Evolutionary conservation across 495 filamentous ascomycete species (phyloP).

Genomic region (Aspergillus biplanus): DNA sequence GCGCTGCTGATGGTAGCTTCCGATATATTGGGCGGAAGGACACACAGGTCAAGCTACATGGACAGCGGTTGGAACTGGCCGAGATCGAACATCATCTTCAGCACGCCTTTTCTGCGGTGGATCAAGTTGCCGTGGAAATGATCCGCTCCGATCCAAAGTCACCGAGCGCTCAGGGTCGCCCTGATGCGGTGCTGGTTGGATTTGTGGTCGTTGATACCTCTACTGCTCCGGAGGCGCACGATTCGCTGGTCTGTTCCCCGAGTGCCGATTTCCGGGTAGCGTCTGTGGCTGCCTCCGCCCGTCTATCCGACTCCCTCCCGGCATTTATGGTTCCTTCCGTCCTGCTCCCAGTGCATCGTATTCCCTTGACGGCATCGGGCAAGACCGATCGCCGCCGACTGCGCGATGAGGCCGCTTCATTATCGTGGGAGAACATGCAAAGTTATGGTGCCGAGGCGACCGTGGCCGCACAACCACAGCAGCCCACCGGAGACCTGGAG

Average conservation of each 20-base stretch:
- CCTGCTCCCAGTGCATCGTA: conserved; percentile 36
- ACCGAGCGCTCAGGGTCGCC: conserved; percentile 18
- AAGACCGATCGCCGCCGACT: conserved; percentile 42
- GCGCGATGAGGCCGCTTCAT: conserved; percentile 13
- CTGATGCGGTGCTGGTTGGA: background rate
- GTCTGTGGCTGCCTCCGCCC: background rate
- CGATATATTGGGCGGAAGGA: conserved; percentile 55
- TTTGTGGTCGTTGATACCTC: background rate
- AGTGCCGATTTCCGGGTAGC: background rate
- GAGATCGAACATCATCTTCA: conserved; percentile 43
- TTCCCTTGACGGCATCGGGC: conserved; percentile 43
- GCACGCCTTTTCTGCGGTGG: background rate
- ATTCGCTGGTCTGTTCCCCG: background rate
- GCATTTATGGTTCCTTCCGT: conserved; percentile 49
- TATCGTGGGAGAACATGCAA: conserved; percentile 9
- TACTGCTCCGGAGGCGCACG: background rate
- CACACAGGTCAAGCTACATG: conserved; percentile 58
- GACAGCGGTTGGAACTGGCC: conserved; percentile 56
- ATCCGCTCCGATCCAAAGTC: conserved; percentile 20
- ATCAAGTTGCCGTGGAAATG: conserved; percentile 37
- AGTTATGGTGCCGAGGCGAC: background rate
- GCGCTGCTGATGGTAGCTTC: conserved; percentile 46
- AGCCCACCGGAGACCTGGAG: conserved; percentile 16
- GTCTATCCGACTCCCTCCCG: conserved; percentile 20
- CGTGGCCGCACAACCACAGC: background rate